Percentiles rank a stretch among this genome's conserved stretches.
Evolutionary conservation across 2,329 filamentous ascomycete genomes (phyloP).

Genomic region (Aspergillus vadensis): DNA sequence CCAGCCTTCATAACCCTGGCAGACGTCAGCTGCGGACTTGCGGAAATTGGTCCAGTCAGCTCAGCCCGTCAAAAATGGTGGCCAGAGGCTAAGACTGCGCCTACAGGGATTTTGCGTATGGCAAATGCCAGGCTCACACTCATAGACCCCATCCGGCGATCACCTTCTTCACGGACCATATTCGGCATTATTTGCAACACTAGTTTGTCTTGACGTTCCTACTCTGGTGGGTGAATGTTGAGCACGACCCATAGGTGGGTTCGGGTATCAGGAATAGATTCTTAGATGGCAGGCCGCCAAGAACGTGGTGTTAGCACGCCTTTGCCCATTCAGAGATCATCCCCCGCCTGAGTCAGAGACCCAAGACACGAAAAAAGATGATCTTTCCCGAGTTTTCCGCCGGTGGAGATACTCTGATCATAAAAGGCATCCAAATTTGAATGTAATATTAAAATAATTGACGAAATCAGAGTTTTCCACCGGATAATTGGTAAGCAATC

Average conservation of each 20-base stretch:
- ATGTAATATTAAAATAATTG: not conserved
- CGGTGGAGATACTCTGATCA: not conserved
- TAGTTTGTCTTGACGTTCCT: not conserved
- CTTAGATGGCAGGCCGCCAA: not conserved
- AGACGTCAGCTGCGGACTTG: conserved; percentile 14
- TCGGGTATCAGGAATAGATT: not conserved
- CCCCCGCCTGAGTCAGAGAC: not conserved
- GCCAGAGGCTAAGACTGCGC: not conserved
- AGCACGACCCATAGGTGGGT: not conserved
- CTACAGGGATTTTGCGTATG: not conserved
- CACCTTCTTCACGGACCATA: not conserved
- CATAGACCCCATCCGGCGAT: not conserved
- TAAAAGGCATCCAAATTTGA: not conserved
- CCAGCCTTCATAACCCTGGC: not conserved
- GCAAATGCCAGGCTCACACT: not conserved
- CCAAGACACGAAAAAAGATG: not conserved
- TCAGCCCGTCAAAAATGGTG: not conserved
- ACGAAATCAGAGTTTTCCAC: not conserved
- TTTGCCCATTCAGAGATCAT: not conserved
- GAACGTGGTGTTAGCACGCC: not conserved
- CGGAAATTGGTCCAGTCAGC: not conserved
- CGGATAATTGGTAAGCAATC: not conserved
- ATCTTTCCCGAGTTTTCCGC: not conserved
- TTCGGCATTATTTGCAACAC: not conserved
- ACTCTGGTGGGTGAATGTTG: not conserved